A percentile compares a stretch with the other conserved stretches of the same genome.
Conservation (phyloP, 495 filamentous ascomycete genomes). For the Xylaria cubensis region DNA sequence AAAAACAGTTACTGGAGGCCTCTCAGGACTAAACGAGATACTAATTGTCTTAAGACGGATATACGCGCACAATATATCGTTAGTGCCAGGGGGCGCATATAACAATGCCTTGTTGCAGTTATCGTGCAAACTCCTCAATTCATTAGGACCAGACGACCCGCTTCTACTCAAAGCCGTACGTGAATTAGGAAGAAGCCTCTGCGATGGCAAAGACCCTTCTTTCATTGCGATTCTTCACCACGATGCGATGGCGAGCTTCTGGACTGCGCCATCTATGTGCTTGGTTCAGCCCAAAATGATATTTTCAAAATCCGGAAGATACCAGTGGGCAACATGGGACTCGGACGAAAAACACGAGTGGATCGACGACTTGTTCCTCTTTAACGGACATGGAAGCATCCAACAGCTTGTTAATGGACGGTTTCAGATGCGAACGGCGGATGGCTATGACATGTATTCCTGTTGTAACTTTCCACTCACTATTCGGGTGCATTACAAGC, state of each 20-base stretch:
- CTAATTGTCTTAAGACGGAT: background rate
- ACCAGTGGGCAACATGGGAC: background rate
- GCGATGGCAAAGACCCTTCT: background rate
- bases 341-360: background rate
- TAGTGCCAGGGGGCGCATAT: background rate
- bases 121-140: background rate
- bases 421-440: background rate
- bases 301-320: background rate
- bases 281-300: background rate
- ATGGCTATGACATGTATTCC: background rate
- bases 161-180: background rate
- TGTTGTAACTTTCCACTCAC: background rate
- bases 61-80: background rate
- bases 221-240: background rate
- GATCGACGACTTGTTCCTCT: background rate
- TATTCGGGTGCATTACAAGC: background rate
- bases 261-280: background rate
- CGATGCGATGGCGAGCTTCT: background rate
- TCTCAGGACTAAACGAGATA: background rate
- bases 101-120: background rate
- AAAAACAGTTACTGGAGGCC: background rate
- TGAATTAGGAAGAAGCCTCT: background rate
- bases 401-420: background rate
- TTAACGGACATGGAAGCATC: background rate
- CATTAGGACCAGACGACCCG: background rate